These are phyloP conservation scores for Collybia nuda DNA, from an alignment of 768 basidiomycete species.

Conservation along the genomic window DNA sequence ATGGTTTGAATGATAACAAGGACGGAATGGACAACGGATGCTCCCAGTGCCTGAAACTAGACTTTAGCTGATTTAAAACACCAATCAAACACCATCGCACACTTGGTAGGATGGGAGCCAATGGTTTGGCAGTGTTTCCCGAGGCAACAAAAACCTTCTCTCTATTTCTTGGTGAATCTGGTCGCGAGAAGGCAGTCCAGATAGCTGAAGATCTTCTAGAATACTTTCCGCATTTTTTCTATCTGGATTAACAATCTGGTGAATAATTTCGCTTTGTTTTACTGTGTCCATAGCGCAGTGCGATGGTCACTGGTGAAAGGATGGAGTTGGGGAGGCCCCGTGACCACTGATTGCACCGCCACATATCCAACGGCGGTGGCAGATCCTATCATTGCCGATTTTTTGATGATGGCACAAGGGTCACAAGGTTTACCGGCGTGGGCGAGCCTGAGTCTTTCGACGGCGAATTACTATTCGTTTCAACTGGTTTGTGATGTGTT, in stretches of 20 bases:
- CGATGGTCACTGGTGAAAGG: no score
- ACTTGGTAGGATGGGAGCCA: slow-evolving; percentile 84
- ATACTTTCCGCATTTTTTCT: slow-evolving; percentile 38
- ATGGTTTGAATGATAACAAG: slow-evolving; percentile 63
- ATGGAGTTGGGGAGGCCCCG: neutral
- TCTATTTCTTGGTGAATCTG: slow-evolving; percentile 72
- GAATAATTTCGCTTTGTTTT: slow-evolving; percentile 35
- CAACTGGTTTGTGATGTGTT: neutral
- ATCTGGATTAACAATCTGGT: slow-evolving; percentile 46
- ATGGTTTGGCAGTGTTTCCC: slow-evolving; percentile 60
- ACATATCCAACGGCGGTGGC: no score
- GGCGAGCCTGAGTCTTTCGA: neutral
- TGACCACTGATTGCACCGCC: neutral
- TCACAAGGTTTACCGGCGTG: neutral
- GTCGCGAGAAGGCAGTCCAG: slow-evolving; percentile 53
- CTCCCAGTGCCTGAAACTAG: slow-evolving; percentile 66
- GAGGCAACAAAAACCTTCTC: slow-evolving; percentile 70
- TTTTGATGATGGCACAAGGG: no score
- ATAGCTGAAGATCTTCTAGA: slow-evolving; percentile 59
- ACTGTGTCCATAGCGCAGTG: slow-evolving; percentile 27
- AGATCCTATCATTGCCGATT: no score
- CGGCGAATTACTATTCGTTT: neutral
- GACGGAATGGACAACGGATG: slow-evolving; percentile 58
- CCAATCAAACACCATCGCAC: slow-evolving; percentile 43
- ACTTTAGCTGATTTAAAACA: slow-evolving; percentile 12